Percentiles rank a stretch among this genome's conserved stretches.
Evolutionary conservation across 768 basidiomycete genomes (phyloP).

Genomic region (Psilocybe cyanescens): DNA sequence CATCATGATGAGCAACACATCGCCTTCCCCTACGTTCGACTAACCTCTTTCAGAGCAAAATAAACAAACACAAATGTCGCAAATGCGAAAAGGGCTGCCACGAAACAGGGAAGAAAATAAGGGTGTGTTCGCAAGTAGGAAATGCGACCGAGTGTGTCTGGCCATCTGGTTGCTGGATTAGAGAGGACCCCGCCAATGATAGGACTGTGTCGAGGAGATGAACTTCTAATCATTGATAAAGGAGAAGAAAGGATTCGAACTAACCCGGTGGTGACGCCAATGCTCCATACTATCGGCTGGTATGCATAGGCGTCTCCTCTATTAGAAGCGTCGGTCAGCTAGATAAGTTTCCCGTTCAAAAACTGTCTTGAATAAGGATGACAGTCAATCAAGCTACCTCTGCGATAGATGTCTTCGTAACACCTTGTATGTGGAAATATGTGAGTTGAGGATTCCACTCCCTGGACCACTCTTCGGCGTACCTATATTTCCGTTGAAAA

Average conservation of each 20-base stretch:
- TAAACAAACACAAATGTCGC: slow-evolving; percentile 34
- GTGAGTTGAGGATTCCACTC: not conserved
- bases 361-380: not conserved
- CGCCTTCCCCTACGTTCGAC: slow-evolving; percentile 11
- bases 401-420: slow-evolving; percentile 47
- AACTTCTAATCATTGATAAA: slow-evolving; percentile 30
- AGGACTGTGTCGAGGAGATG: slow-evolving; percentile 41
- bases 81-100: slow-evolving; percentile 37
- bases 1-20: not conserved
- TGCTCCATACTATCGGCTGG: slow-evolving; percentile 37
- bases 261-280: slow-evolving; percentile 36
- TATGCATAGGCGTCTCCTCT: slow-evolving; percentile 41
- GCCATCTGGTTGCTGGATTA: slow-evolving; percentile 62
- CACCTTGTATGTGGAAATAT: slow-evolving; percentile 29
- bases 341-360: not conserved
- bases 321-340: slow-evolving; percentile 31
- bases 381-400: slow-evolving; percentile 34
- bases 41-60: slow-evolving; percentile 47
- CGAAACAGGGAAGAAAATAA: slow-evolving; percentile 52
- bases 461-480: not conserved
- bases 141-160: slow-evolving; percentile 51
- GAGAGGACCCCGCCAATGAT: slow-evolving; percentile 68
- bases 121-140: slow-evolving; percentile 37
- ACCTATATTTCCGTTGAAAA: slow-evolving; percentile 43
- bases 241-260: slow-evolving; percentile 45